Percentiles rank a stretch among this genome's conserved stretches.
Evolutionary conservation across 805 yeast species (phyloP).

Genomic region (Jamesozyma lodderae): DNA sequence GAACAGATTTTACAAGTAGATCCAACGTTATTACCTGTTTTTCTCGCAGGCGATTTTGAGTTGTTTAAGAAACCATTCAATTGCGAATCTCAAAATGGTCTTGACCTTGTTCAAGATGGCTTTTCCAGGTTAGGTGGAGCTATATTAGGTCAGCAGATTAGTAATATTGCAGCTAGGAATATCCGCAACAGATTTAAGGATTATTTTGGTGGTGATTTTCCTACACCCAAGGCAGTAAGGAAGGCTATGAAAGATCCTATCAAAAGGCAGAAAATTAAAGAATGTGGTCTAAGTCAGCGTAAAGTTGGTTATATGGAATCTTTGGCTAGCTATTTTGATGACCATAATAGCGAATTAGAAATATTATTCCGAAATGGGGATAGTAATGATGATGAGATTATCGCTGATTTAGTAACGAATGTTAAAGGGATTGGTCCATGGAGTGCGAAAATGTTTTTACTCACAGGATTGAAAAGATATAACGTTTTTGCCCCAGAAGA

Average conservation of each 20-base stretch:
- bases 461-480: slow-evolving; percentile 56
- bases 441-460: slow-evolving; percentile 82
- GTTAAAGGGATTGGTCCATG: slow-evolving; percentile 74
- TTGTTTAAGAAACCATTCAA: slow-evolving; percentile 1
- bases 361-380: slow-evolving; percentile 31
- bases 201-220: slow-evolving; percentile 35
- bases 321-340: slow-evolving; percentile 42
- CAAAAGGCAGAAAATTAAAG: slow-evolving; percentile 42
- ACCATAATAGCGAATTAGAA: slow-evolving; percentile 31
- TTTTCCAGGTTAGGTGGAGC: slow-evolving; percentile 38
- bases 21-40: slow-evolving; percentile 24
- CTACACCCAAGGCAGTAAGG: slow-evolving; percentile 44
- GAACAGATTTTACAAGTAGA: slow-evolving; percentile 30
- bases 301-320: slow-evolving; percentile 57
- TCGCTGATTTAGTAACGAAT: slow-evolving; percentile 37
- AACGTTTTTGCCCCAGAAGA: slow-evolving; percentile 74
- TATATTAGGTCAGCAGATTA: slow-evolving; percentile 64
- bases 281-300: slow-evolving; percentile 58
- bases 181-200: slow-evolving; percentile 42
- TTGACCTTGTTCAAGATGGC: slow-evolving; percentile 25
- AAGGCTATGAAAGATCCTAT: slow-evolving; percentile 17
- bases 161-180: slow-evolving; percentile 71
- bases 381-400: slow-evolving; percentile 37
- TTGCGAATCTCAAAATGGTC: slow-evolving; percentile 1
- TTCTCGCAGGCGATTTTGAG: slow-evolving; percentile 10